Evolutionary conservation across 306 rosid genomes (phyloP).

Genomic region (Medicago lupulina): DNA sequence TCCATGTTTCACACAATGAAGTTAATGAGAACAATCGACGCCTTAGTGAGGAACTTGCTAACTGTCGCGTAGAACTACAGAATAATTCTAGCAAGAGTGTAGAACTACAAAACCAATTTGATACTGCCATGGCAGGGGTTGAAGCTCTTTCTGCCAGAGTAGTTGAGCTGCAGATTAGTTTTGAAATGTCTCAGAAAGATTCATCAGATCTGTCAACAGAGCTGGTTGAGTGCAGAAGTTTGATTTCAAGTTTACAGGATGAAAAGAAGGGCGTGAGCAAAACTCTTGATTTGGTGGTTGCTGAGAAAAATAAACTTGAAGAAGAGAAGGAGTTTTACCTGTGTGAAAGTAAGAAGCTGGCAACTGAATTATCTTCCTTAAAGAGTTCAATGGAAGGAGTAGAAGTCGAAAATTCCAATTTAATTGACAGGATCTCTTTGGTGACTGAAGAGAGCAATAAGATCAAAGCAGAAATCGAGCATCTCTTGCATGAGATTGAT

Average conservation of each 20-base stretch:
- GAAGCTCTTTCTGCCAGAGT: slow-evolving; percentile 67
- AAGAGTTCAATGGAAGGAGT: slow-evolving; percentile 55
- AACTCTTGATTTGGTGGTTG: slow-evolving; percentile 51
- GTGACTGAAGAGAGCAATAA: slow-evolving; percentile 60
- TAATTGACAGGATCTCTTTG: slow-evolving; percentile 55
- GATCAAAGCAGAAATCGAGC: slow-evolving; percentile 58
- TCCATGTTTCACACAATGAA: slow-evolving; percentile 55
- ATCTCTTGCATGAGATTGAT: slow-evolving; percentile 58
- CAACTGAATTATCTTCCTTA: slow-evolving; percentile 56
- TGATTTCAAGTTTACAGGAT: slow-evolving; percentile 60
- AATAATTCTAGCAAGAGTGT: slow-evolving; percentile 58
- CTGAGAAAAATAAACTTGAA: slow-evolving; percentile 57
- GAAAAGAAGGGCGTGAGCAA: slow-evolving; percentile 66
- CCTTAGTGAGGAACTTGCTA: slow-evolving; percentile 70
- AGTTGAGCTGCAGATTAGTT: slow-evolving; percentile 58
- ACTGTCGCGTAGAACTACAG: slow-evolving; percentile 62
- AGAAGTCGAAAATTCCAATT: slow-evolving; percentile 64
- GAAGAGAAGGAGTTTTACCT: slow-evolving; percentile 63
- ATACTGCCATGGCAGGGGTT: slow-evolving; percentile 54
- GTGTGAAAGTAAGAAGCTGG: slow-evolving; percentile 65
- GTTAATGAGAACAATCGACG: slow-evolving; percentile 62
- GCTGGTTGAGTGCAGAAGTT: slow-evolving; percentile 70
- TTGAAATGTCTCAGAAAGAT: slow-evolving; percentile 65
- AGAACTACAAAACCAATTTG: slow-evolving; percentile 63
- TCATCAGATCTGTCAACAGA: slow-evolving; percentile 59